phyloP scores from a whole-genome alignment of 2,329 filamentous ascomycete genomes.

The Lachnellula arida region DNA sequence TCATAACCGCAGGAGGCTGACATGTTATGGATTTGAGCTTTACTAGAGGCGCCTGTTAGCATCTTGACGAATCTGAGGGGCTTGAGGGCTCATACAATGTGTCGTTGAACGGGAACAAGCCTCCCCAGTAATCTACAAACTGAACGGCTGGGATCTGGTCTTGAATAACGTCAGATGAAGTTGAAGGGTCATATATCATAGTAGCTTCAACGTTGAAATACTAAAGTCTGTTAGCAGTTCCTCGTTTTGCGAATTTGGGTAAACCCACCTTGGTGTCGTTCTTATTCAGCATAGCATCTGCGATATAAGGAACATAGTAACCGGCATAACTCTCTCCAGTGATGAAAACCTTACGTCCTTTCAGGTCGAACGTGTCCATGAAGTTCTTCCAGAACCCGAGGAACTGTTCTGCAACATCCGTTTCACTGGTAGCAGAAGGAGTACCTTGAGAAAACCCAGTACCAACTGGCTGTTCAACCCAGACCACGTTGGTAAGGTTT shows the following conservation, averaged over 20 bases:
- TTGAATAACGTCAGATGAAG: slow-evolving; percentile 47
- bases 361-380: slow-evolving; percentile 62
- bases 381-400: slow-evolving; percentile 78
- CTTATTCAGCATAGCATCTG: slow-evolving; percentile 62
- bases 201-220: slow-evolving; percentile 67
- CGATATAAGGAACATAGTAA: slow-evolving; percentile 11
- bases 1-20: slow-evolving; percentile 58
- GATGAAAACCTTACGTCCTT: slow-evolving; percentile 66
- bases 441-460: slow-evolving; percentile 33
- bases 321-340: slow-evolving; percentile 43
- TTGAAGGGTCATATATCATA: slow-evolving; percentile 67
- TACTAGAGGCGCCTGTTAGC: slow-evolving; percentile 10
- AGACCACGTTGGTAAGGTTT: slow-evolving; percentile 30
- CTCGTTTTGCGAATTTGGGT: neutral
- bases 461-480: slow-evolving; percentile 30
- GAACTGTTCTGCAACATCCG: slow-evolving; percentile 67
- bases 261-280: slow-evolving; percentile 36
- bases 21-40: slow-evolving; percentile 45
- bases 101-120: slow-evolving; percentile 60
- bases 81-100: slow-evolving; percentile 35
- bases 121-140: slow-evolving; percentile 56
- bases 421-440: slow-evolving; percentile 59
- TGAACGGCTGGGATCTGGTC: slow-evolving; percentile 46
- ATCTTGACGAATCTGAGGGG: neutral
- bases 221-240: slow-evolving; percentile 33